Conservation (phyloP, 1,284 basidiomycete species). For the Tilletia horrida region DNA sequence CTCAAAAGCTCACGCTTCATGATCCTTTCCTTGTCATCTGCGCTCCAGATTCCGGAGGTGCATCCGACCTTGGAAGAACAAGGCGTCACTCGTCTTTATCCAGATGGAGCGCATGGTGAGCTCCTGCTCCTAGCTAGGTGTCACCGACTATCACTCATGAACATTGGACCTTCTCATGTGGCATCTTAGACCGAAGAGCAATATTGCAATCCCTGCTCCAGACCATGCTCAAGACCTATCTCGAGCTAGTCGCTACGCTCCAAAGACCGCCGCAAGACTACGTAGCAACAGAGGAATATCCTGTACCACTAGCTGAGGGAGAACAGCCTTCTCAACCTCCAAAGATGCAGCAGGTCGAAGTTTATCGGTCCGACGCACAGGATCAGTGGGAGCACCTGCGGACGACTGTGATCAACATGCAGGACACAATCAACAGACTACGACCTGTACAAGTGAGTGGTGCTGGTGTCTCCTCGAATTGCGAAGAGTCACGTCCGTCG, state of each 20-base stretch:
- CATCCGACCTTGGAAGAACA: constrained; percentile 41
- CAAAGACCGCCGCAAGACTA: constrained; percentile 45
- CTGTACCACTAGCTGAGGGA: neutral
- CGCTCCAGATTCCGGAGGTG: constrained; percentile 33
- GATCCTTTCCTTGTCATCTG: neutral
- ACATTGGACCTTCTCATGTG: neutral
- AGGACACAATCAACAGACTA: constrained; percentile 48
- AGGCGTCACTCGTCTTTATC: constrained; percentile 41
- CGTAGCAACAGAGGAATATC: constrained; percentile 16
- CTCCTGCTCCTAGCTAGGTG: neutral
- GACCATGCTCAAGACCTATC: constrained; percentile 52
- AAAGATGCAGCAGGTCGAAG: constrained; percentile 5
- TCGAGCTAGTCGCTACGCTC: constrained; percentile 38
- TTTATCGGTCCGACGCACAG: constrained; percentile 14
- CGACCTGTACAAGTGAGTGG: constrained; percentile 31
- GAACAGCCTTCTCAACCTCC: neutral
- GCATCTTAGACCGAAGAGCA: constrained; percentile 15
- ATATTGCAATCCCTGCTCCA: constrained; percentile 48
- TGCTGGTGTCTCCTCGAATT: neutral
- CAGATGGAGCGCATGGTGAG: constrained; percentile 18
- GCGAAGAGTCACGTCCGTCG: too few relatives aligned
- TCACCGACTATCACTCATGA: neutral
- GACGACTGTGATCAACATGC: constrained; percentile 50
- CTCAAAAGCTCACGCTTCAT: neutral
- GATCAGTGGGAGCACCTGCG: constrained; percentile 47